Conservation (phyloP, 2,329 filamentous ascomycete genomes). For the Scedosporium apiospermum region DNA sequence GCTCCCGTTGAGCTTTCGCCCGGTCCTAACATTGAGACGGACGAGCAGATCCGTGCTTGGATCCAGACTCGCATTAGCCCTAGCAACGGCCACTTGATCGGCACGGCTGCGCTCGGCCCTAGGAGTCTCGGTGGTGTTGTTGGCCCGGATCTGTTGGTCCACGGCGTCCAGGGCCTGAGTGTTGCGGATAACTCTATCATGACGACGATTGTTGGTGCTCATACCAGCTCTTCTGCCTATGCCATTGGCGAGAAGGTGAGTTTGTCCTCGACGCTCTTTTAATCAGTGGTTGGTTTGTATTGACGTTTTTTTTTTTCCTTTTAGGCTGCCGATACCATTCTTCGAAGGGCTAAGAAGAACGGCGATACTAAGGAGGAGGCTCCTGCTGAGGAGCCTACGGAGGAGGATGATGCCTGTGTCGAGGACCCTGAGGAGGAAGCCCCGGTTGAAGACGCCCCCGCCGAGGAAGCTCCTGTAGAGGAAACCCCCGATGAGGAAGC, state of each 20-base stretch:
- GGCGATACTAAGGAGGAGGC: neutral
- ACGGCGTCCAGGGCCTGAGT: constrained; percentile 27
- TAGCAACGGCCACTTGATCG: constrained; percentile 10
- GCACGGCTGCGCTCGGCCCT: constrained; percentile 9
- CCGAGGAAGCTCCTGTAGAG: neutral
- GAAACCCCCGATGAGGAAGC: neutral
- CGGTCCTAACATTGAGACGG: constrained; percentile 20
- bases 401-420: neutral
- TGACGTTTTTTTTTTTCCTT: neutral
- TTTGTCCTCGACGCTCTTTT: neutral
- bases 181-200: constrained; percentile 30
- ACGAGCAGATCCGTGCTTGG: constrained; percentile 15
- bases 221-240: constrained; percentile 35
- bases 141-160: constrained; percentile 22
- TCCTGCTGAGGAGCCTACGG: neutral
- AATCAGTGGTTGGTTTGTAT: neutral
- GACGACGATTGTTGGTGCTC: constrained; percentile 29
- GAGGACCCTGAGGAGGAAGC: neutral
- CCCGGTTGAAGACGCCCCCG: neutral
- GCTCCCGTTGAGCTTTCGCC: constrained; percentile 25
- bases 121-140: constrained; percentile 10
- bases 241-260: constrained; percentile 29
- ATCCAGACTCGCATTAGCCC: constrained; percentile 9
- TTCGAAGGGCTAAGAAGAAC: constrained; percentile 2
- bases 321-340: constrained; percentile 15